These are phyloP conservation scores for Bertia moriformis DNA, from an alignment of 2,329 filamentous ascomycete genomes.

Conservation along the genomic window DNA sequence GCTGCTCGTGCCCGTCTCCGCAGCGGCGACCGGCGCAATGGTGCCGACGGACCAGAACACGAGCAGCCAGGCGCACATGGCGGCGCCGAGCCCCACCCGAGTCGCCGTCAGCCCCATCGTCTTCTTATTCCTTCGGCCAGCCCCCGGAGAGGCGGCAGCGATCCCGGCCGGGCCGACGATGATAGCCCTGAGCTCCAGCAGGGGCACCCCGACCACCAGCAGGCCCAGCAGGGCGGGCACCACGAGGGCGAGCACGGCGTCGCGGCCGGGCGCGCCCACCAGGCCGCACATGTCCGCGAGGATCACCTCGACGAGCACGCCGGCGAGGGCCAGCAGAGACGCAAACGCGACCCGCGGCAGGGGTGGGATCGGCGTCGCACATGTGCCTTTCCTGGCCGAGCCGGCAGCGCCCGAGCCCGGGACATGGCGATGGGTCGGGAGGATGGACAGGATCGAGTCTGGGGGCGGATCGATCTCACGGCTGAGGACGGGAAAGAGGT, in stretches of 20 bases:
- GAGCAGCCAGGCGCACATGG: neutral
- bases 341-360: slow-evolving; percentile 58
- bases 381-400: slow-evolving; percentile 37
- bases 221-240: slow-evolving; percentile 59
- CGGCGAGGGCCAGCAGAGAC: slow-evolving; percentile 61
- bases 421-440: too few relatives aligned
- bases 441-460: too few relatives aligned
- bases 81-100: neutral
- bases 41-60: neutral
- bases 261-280: slow-evolving; percentile 52
- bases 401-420: slow-evolving; percentile 50
- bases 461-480: too few relatives aligned
- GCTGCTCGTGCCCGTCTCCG: slow-evolving; percentile 25
- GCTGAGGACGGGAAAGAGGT: slow-evolving; percentile 27
- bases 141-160: neutral
- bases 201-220: slow-evolving; percentile 62
- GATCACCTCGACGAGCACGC: slow-evolving; percentile 66
- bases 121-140: neutral
- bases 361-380: slow-evolving; percentile 40
- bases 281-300: slow-evolving; percentile 72
- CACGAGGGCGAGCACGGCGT: slow-evolving; percentile 52
- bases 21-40: neutral
- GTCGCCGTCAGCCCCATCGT: neutral
- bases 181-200: slow-evolving; percentile 61
- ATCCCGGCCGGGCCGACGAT: slow-evolving; percentile 20